Percentiles rank a stretch among this genome's conserved stretches.
phyloP scores from a whole-genome alignment of 2,329 filamentous ascomycete genomes.

The Grosmannia penicillata region DNA sequence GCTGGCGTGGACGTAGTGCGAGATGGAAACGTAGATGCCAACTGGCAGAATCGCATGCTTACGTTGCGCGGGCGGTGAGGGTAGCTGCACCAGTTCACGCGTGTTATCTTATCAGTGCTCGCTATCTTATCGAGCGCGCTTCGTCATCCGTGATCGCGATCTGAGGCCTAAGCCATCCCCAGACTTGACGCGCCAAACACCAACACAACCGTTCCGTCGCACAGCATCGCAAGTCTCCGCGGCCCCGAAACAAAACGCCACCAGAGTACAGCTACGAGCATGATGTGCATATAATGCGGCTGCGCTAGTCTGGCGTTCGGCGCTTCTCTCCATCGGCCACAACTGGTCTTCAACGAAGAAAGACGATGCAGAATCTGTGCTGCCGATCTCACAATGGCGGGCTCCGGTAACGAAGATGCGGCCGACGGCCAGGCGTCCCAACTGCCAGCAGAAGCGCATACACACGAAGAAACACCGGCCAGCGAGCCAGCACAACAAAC shows the following conservation, averaged over 20 bases:
- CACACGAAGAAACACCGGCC: background rate
- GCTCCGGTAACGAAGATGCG: conserved; percentile 1
- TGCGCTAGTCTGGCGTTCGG: too few species aligned
- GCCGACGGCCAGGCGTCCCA: background rate
- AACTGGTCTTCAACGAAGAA: too few species aligned
- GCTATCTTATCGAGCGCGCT: background rate
- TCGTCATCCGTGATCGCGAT: background rate
- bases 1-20: too few species aligned
- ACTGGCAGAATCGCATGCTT: conserved; percentile 3
- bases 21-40: conserved; percentile 2
- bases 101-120: background rate
- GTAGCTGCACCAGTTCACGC: too few species aligned
- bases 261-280: too few species aligned
- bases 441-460: background rate
- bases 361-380: background rate
- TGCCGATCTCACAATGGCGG: background rate
- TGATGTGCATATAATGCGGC: too few species aligned
- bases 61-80: background rate
- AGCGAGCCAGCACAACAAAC: background rate
- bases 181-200: too few species aligned
- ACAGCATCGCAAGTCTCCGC: too few species aligned
- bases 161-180: too few species aligned
- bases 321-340: too few species aligned
- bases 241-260: too few species aligned
- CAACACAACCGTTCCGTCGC: too few species aligned